phyloP scores from a whole-genome alignment of 176 grass and related monocot species.

The Microstegium vimineum region DNA sequence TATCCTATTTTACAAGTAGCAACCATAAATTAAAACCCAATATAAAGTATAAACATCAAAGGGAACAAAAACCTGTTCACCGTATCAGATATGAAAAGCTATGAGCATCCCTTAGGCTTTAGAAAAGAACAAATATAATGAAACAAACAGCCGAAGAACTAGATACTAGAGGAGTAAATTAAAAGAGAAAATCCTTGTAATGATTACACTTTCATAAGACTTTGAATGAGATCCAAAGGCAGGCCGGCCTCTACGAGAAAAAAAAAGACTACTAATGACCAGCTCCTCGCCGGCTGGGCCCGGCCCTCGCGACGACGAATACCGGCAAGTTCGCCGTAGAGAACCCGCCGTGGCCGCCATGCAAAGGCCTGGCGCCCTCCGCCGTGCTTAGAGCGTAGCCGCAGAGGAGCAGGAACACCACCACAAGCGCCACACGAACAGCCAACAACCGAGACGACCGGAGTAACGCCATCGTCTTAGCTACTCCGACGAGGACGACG shows the following conservation, averaged over 20 bases:
- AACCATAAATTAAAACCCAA: too few relatives aligned
- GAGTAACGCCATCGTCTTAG: slow-evolving; percentile 8
- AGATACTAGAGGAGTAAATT: not conserved
- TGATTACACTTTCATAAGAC: not conserved
- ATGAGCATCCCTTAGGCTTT: not conserved
- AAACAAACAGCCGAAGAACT: not conserved
- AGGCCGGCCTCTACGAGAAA: not conserved
- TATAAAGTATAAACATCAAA: too few relatives aligned
- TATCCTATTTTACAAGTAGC: too few relatives aligned
- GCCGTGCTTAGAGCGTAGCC: slow-evolving; percentile 14
- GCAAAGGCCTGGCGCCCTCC: slow-evolving; percentile 55
- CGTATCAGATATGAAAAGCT: too few relatives aligned
- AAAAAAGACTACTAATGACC: slow-evolving; percentile 39
- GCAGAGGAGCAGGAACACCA: slow-evolving; percentile 46
- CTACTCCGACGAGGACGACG: not conserved
- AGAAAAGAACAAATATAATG: slow-evolving; percentile 44
- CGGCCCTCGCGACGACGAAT: slow-evolving; percentile 46
- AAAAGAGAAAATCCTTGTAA: not conserved
- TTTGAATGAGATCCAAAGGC: not conserved
- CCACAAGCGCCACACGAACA: not conserved
- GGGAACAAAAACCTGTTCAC: too few relatives aligned
- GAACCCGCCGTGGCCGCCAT: slow-evolving; percentile 5
- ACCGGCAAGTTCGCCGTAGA: slow-evolving; percentile 9
- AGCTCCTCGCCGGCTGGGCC: slow-evolving; percentile 48
- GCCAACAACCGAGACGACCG: not conserved